Conservation (phyloP, 148 eudicot genomes). For the Rhododendron griersonianum region DNA sequence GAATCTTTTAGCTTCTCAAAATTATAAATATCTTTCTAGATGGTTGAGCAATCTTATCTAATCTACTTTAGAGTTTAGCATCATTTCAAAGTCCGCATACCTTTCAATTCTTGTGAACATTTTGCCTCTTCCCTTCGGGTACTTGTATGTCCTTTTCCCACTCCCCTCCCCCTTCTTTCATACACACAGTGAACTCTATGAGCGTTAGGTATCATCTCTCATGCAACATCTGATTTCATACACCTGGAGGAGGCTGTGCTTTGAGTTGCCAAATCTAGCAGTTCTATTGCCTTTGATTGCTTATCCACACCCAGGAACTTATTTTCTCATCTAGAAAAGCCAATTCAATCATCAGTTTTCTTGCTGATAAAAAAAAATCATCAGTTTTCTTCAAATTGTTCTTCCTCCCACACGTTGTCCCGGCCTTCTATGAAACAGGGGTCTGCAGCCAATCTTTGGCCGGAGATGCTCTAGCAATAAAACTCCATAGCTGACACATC, state of each 20-base stretch:
- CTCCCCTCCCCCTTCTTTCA: not conserved
- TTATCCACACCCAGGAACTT: conserved; percentile 1
- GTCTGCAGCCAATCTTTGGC: conserved; percentile 15
- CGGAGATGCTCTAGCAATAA: not conserved
- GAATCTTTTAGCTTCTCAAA: not conserved
- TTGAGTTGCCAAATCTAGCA: conserved; percentile 17
- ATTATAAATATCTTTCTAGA: not conserved
- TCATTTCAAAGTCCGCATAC: not conserved
- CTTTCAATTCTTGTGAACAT: not conserved
- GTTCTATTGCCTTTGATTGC: conserved; percentile 9
- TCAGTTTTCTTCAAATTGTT: conserved; percentile 7
- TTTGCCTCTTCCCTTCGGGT: not conserved
- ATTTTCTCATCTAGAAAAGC: conserved; percentile 12
- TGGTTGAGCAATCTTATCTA: not conserved
- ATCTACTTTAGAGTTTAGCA: not conserved
- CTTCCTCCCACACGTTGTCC: conserved; percentile 11
- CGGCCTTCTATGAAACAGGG: conserved; percentile 16
- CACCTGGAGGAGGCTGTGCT: not conserved
- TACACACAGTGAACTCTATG: not conserved
- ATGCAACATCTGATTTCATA: conserved; percentile 12
- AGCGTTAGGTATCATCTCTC: conserved; percentile 13
- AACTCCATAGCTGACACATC: conserved; percentile 8
- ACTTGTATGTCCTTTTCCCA: not conserved
- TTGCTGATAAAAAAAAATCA: not conserved
- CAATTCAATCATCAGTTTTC: conserved; percentile 1